Conservation (phyloP, 192 early-diverging fungal species). For the Backusella morwellensis region DNA sequence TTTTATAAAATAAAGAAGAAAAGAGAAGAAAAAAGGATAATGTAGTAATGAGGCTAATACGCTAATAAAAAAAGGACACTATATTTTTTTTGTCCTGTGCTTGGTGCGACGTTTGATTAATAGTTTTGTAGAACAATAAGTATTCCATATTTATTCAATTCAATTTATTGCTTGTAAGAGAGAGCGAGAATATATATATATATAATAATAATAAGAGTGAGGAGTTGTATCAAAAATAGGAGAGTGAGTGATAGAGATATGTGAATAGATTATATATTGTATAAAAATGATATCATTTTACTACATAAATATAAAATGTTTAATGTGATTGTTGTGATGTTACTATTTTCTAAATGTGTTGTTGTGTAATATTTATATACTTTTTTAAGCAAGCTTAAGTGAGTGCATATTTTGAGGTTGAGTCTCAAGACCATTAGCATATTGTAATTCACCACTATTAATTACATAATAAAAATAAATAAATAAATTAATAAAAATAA, state of each 20-base stretch:
- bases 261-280: not conserved
- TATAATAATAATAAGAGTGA: not conserved
- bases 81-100: not conserved
- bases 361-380: not conserved
- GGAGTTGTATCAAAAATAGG: not conserved
- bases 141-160: constrained; percentile 7
- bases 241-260: not conserved
- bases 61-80: not conserved
- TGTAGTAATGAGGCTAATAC: not conserved
- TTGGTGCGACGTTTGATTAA: constrained; percentile 12
- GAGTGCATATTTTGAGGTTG: constrained; percentile 33
- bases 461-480: not conserved
- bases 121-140: not conserved
- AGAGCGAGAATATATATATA: not conserved
- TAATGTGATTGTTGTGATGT: not conserved
- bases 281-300: too few species aligned
- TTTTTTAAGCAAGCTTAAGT: constrained; percentile 23
- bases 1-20: not conserved
- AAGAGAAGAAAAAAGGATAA: not conserved
- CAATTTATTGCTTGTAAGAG: not conserved
- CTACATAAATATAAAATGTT: not conserved
- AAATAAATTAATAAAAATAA: not conserved
- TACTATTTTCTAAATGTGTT: not conserved
- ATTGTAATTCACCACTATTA: constrained; percentile 78
- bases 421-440: constrained; percentile 61